phyloP scores from a whole-genome alignment of 495 filamentous ascomycete species.

The Opeltia flavorubescens region DNA sequence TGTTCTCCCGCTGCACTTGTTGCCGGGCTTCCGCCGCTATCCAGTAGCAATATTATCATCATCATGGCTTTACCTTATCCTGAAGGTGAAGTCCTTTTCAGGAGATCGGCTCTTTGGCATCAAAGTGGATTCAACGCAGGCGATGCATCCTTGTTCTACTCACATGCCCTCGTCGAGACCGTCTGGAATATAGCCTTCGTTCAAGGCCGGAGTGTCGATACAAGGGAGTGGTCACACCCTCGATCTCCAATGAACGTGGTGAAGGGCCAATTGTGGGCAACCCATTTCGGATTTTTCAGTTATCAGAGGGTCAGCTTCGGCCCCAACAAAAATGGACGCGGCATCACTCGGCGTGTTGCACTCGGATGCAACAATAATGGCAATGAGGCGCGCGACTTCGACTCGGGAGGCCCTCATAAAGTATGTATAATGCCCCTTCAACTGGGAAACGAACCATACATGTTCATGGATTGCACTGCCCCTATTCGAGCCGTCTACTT shows the following conservation, averaged over 20 bases:
- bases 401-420: not conserved
- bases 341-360: not conserved
- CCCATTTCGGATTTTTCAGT: not conserved
- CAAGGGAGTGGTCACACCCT: not conserved
- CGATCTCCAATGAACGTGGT: not conserved
- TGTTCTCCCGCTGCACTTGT: too few relatives aligned
- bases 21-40: too few relatives aligned
- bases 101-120: not conserved
- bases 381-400: not conserved
- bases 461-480: not conserved
- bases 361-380: not conserved
- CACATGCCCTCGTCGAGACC: not conserved
- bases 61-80: not conserved
- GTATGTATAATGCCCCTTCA: not conserved
- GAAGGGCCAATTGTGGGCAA: not conserved
- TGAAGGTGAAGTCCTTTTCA: not conserved
- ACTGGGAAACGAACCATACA: not conserved
- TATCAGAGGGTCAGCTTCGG: not conserved
- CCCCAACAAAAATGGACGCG: not conserved
- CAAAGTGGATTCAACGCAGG: not conserved
- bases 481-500: not conserved
- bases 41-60: not conserved
- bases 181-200: not conserved
- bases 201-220: not conserved
- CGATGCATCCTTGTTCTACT: not conserved